Evolutionary conservation across 1,139 yeast species (phyloP).

Genomic region (Diutina neorugosa): DNA sequence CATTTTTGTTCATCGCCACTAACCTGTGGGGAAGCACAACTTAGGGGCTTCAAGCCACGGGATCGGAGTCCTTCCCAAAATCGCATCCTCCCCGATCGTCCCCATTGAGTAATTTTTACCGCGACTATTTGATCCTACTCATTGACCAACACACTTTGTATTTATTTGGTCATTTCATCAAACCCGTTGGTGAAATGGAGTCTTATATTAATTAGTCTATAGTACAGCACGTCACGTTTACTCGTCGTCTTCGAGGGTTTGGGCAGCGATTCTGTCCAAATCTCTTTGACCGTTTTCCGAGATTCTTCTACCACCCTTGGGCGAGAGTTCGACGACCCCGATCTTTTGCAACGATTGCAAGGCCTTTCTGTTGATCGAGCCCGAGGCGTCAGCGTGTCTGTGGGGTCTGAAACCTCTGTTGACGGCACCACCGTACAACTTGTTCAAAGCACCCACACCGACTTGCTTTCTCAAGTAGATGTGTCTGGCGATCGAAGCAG

Average conservation of each 20-base stretch:
- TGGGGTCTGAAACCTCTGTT: slow-evolving; percentile 99
- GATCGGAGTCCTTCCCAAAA: too few species aligned
- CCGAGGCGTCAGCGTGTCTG: slow-evolving; percentile 98
- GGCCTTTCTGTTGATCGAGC: slow-evolving; percentile 97
- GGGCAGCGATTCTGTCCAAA: slow-evolving; percentile 99
- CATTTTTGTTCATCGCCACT: neutral
- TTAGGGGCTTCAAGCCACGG: neutral
- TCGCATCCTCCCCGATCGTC: neutral
- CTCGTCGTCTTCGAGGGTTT: slow-evolving; percentile 88
- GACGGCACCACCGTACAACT: slow-evolving; percentile 97
- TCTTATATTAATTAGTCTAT: slow-evolving; percentile 1
- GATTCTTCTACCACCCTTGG: slow-evolving; percentile 99
- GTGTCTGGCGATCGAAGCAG: slow-evolving; percentile 99
- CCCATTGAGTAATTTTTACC: neutral
- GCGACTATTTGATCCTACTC: too few species aligned
- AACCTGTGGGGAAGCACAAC: neutral
- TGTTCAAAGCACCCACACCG: slow-evolving; percentile 99
- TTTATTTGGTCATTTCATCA: neutral
- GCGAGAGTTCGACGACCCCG: slow-evolving; percentile 92
- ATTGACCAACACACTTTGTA: neutral
- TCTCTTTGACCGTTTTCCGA: slow-evolving; percentile 99
- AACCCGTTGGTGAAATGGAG: slow-evolving; percentile 3
- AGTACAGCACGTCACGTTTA: slow-evolving; percentile 16
- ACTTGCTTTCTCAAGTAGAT: slow-evolving; percentile 98
- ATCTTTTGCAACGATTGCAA: slow-evolving; percentile 97